A percentile compares a stretch with the other conserved stretches of the same genome.
Evolutionary conservation across 176 grass and related monocot species (phyloP).

Genomic region (Raddia distichophylla): DNA sequence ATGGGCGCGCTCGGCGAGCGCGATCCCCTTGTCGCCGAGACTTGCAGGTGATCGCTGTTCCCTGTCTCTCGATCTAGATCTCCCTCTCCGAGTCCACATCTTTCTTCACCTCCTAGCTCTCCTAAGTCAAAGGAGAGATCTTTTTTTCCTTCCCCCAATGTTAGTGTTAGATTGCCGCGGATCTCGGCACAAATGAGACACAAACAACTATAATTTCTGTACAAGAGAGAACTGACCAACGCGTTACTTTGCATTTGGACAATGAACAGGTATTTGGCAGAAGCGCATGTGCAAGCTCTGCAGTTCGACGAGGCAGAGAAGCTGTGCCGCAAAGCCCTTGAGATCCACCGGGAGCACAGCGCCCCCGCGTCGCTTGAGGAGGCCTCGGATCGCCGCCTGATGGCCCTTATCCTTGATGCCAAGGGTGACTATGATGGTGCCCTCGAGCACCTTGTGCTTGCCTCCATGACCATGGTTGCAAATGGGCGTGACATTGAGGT

Average conservation of each 20-base stretch:
- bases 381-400: constrained; percentile 87
- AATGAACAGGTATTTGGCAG: constrained; percentile 78
- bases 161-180: background rate
- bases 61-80: constrained; percentile 38
- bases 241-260: background rate
- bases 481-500: constrained; percentile 84
- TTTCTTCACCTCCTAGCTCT: background rate
- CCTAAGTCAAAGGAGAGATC: background rate
- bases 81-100: background rate
- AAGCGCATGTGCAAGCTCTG: constrained; percentile 92
- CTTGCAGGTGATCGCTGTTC: constrained; percentile 51
- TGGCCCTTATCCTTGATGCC: constrained; percentile 89
- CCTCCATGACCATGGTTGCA: constrained; percentile 91
- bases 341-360: constrained; percentile 96
- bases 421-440: constrained; percentile 90
- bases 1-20: constrained; percentile 83
- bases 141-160: too few relatives aligned
- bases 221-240: background rate
- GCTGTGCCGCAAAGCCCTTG: constrained; percentile 73
- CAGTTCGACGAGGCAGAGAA: constrained; percentile 97
- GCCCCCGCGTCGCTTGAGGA: constrained; percentile 84
- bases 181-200: constrained; percentile 7
- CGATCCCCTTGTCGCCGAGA: constrained; percentile 91
- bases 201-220: background rate
- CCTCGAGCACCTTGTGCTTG: constrained; percentile 95